These are phyloP conservation scores for Epicoccum nigrum DNA, from an alignment of 2,329 filamentous ascomycete species.

Conservation along the genomic window DNA sequence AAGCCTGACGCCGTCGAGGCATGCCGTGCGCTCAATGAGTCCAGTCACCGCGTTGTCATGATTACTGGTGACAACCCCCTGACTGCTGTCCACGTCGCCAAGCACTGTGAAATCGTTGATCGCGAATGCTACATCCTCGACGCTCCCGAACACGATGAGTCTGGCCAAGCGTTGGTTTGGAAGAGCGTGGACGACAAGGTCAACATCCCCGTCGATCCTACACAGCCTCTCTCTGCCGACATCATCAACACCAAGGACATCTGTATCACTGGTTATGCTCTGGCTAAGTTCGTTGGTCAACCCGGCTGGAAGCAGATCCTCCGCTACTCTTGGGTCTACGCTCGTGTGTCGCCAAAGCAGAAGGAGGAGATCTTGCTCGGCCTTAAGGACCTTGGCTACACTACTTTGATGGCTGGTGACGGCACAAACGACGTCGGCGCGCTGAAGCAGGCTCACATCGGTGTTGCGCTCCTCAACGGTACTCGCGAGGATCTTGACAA, in stretches of 20 bases:
- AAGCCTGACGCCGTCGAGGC: constrained; percentile 96
- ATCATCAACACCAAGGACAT: constrained; percentile 88
- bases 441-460: constrained; percentile 96
- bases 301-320: constrained; percentile 77
- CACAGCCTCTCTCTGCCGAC: constrained; percentile 76
- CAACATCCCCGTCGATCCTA: constrained; percentile 83
- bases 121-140: constrained; percentile 94
- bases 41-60: constrained; percentile 98
- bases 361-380: constrained; percentile 98
- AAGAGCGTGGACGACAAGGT: constrained; percentile 91
- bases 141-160: constrained; percentile 86
- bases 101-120: constrained; percentile 96
- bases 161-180: constrained; percentile 86
- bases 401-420: constrained; percentile 97
- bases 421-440: constrained; percentile 98
- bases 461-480: constrained; percentile 93
- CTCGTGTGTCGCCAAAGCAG: constrained; percentile 96
- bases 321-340: constrained; percentile 95
- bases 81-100: constrained; percentile 93
- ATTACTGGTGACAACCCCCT: constrained; percentile 98
- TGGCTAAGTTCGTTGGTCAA: constrained; percentile 86
- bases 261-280: constrained; percentile 92
- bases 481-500: constrained; percentile 87
- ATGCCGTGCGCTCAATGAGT: constrained; percentile 97
- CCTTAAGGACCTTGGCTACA: constrained; percentile 95